phyloP scores from a whole-genome alignment of 1,284 basidiomycete genomes.

The Leccinum fallax region DNA sequence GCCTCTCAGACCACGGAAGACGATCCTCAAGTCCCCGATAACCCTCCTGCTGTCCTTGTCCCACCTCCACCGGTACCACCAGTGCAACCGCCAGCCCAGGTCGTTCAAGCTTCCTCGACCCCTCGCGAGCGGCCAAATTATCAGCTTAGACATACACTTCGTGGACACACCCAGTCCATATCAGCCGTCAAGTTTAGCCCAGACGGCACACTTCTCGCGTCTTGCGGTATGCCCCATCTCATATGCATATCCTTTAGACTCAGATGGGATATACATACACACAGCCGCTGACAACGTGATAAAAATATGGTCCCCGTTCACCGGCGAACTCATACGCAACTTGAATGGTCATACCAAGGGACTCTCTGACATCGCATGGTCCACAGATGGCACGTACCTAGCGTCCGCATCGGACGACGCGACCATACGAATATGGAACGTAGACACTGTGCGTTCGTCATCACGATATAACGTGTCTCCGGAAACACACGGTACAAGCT shows the following conservation, averaged over 20 bases:
- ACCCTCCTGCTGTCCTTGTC: constrained; percentile 42
- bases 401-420: constrained; percentile 92
- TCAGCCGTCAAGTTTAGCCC: constrained; percentile 86
- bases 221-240: constrained; percentile 59
- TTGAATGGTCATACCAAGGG: constrained; percentile 78
- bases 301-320: constrained; percentile 80
- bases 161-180: constrained; percentile 75
- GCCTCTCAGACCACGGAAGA: constrained; percentile 83
- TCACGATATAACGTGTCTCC: not conserved
- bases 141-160: constrained; percentile 61
- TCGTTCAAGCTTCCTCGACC: constrained; percentile 23
- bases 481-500: constrained; percentile 4
- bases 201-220: constrained; percentile 78
- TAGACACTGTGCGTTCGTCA: constrained; percentile 63
- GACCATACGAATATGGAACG: constrained; percentile 84
- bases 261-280: constrained; percentile 1
- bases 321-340: constrained; percentile 75
- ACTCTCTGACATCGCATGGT: constrained; percentile 88
- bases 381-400: constrained; percentile 77
- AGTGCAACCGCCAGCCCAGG: constrained; percentile 31
- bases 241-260: not conserved
- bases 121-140: constrained; percentile 68
- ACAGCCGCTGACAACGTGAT: constrained; percentile 74
- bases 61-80: constrained; percentile 40
- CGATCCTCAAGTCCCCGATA: constrained; percentile 72